A percentile compares a stretch with the other conserved stretches of the same genome.
Evolutionary conservation across 2,329 filamentous ascomycete species (phyloP).

Genomic region (Fusarium caatingaense): DNA sequence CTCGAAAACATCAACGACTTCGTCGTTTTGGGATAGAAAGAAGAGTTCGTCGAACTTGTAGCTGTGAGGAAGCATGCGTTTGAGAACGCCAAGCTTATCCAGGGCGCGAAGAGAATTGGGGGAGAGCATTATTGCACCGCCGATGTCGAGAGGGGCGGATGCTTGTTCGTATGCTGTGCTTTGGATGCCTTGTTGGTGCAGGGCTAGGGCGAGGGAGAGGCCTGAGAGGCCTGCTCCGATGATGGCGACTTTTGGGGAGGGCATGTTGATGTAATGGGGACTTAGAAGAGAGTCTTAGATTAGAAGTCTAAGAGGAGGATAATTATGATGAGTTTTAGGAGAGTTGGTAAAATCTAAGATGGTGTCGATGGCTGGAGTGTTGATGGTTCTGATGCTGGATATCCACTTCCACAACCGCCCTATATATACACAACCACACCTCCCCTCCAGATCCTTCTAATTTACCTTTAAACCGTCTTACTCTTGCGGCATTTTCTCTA

Average conservation of each 20-base stretch:
- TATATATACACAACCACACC: constrained; percentile 20
- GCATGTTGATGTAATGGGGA: not conserved
- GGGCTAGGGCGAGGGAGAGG: constrained; percentile 64
- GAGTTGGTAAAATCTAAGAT: fast-evolving
- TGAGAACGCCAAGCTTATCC: constrained; percentile 61
- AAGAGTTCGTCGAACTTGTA: constrained; percentile 64
- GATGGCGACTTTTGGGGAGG: constrained; percentile 43
- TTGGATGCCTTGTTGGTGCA: constrained; percentile 63
- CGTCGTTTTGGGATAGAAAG: constrained; percentile 54
- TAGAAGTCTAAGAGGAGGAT: fast-evolving
- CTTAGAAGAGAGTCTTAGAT: fast-evolving
- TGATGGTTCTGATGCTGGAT: not conserved
- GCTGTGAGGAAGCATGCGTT: constrained; percentile 56
- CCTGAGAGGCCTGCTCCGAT: constrained; percentile 57
- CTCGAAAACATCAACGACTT: constrained; percentile 56
- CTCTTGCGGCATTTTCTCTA: not conserved
- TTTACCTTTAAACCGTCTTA: too few species aligned
- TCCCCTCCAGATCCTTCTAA: too few species aligned
- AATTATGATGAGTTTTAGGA: fast-evolving
- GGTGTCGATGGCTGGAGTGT: fast-evolving
- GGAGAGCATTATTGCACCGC: constrained; percentile 68
- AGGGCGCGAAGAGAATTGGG: constrained; percentile 68
- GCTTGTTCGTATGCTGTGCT: constrained; percentile 64
- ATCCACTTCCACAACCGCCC: too few species aligned
- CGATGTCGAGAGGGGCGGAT: constrained; percentile 57